phyloP scores from a whole-genome alignment of 2,329 filamentous ascomycete species.

The Sclerotinia subarctica region DNA sequence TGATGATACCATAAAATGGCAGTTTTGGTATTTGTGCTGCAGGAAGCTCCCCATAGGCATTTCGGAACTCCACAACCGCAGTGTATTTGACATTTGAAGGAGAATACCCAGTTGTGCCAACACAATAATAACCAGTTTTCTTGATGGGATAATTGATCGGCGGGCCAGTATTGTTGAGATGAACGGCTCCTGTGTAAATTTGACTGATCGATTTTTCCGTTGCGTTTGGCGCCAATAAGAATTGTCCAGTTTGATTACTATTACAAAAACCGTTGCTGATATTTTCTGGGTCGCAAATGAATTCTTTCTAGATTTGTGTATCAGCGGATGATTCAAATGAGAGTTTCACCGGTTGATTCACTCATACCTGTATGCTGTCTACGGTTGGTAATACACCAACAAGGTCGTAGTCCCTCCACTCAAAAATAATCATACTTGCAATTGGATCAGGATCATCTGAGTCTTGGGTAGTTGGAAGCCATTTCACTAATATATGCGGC shows the following conservation, averaged over 20 bases:
- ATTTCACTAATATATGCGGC: conserved; percentile 84
- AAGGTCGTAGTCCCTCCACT: conserved; percentile 81
- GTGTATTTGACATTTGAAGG: conserved; percentile 62
- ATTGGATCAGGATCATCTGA: conserved; percentile 65
- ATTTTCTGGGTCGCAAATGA: conserved; percentile 72
- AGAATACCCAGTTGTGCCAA: conserved; percentile 71
- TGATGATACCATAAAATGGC: conserved; percentile 93
- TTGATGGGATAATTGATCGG: conserved; percentile 79
- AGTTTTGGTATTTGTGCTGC: conserved; percentile 95
- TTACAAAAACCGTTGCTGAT: conserved; percentile 71
- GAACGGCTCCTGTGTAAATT: conserved; percentile 76
- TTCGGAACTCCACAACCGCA: conserved; percentile 85
- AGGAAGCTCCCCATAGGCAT: conserved; percentile 92
- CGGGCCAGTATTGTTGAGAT: conserved; percentile 68
- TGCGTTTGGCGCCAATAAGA: conserved; percentile 75
- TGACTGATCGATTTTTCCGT: conserved; percentile 65
- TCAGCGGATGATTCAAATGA: conserved; percentile 37
- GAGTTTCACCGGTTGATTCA: conserved; percentile 25
- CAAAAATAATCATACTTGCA: conserved; percentile 85
- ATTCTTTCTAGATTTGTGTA: conserved; percentile 49
- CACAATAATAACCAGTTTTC: conserved; percentile 94
- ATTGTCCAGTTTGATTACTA: conserved; percentile 74
- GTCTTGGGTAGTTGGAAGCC: conserved; percentile 59
- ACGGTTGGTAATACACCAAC: conserved; percentile 66
- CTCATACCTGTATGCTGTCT: conserved; percentile 53